A percentile compares a stretch with the other conserved stretches of the same genome.
phyloP scores from a whole-genome alignment of 306 rosid genomes.

The Dalbergia cochinchinensis region DNA sequence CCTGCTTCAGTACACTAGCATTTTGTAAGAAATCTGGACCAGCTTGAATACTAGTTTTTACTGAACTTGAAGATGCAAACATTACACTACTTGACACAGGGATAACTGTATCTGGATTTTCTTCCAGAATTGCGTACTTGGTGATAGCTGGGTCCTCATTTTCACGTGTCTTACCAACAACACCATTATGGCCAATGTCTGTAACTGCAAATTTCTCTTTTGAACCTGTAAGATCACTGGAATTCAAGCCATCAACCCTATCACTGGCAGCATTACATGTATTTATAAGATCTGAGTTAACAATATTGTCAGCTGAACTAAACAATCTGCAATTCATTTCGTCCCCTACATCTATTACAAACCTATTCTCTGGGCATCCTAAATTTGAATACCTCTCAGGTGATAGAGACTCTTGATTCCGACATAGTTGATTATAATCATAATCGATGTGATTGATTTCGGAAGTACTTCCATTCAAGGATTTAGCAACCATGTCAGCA shows the following conservation, averaged over 20 bases:
- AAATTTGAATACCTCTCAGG: slow-evolving; percentile 46
- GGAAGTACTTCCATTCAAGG: slow-evolving; percentile 46
- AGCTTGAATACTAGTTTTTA: slow-evolving; percentile 47
- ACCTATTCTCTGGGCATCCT: slow-evolving; percentile 51
- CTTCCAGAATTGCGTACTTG: slow-evolving; percentile 49
- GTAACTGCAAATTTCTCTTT: slow-evolving; percentile 46
- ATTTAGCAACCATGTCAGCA: slow-evolving; percentile 44
- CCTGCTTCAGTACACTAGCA: slow-evolving; percentile 47
- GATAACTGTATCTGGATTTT: slow-evolving; percentile 44
- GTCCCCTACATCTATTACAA: slow-evolving; percentile 46
- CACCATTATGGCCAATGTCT: slow-evolving; percentile 49
- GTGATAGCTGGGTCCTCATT: slow-evolving; percentile 42
- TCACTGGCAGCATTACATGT: slow-evolving; percentile 43
- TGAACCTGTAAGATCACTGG: slow-evolving; percentile 44
- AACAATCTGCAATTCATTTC: slow-evolving; percentile 45
- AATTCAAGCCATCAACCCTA: slow-evolving; percentile 43
- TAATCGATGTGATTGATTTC: slow-evolving; percentile 51
- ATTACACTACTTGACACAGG: slow-evolving; percentile 48
- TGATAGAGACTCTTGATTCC: slow-evolving; percentile 48
- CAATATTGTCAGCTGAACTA: slow-evolving; percentile 47
- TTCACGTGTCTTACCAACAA: slow-evolving; percentile 41
- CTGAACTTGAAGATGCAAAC: slow-evolving; percentile 50
- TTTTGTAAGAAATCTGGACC: slow-evolving; percentile 49
- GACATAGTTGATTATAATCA: slow-evolving; percentile 51
- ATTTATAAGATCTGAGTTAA: slow-evolving; percentile 45